These are phyloP conservation scores for Zygosaccharomyces lentus DNA, from an alignment of 805 yeast genomes.

Conservation along the genomic window DNA sequence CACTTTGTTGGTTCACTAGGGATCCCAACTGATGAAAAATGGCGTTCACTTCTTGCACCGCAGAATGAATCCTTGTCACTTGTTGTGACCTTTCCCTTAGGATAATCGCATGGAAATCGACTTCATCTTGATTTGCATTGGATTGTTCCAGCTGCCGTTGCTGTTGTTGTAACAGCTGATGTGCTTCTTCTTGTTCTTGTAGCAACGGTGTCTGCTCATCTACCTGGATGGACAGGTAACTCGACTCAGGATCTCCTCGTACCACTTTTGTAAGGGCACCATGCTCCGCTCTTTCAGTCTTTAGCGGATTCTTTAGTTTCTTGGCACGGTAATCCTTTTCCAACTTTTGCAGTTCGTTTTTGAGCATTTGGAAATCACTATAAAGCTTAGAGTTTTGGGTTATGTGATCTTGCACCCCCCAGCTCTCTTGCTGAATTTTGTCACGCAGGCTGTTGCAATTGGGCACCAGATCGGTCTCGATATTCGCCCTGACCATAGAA, in stretches of 20 bases:
- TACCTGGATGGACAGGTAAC: constrained; percentile 23
- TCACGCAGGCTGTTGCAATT: constrained; percentile 18
- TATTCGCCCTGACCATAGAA: constrained; percentile 30
- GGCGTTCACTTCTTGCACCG: constrained; percentile 79
- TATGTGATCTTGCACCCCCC: constrained; percentile 9
- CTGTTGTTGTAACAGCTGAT: constrained; percentile 19
- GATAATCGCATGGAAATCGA: constrained; percentile 59
- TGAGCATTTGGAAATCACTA: constrained; percentile 52
- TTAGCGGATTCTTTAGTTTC: constrained; percentile 25
- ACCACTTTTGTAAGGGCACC: constrained; percentile 13
- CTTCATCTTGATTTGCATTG: constrained; percentile 43
- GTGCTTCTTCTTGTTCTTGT: constrained; percentile 26
- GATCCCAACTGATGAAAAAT: constrained; percentile 78
- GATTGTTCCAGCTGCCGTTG: constrained; percentile 34
- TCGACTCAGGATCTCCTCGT: constrained; percentile 18
- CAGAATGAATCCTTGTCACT: constrained; percentile 65
- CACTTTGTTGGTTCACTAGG: constrained; percentile 80
- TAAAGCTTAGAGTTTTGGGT: constrained; percentile 39
- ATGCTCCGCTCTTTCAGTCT: constrained; percentile 6
- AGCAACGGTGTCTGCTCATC: constrained; percentile 42
- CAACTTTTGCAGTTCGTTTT: constrained; percentile 41
- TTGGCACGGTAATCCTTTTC: constrained; percentile 48
- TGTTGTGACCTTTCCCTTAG: constrained; percentile 73
- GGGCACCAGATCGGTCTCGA: constrained; percentile 26
- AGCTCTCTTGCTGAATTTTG: constrained; percentile 14